Evolutionary conservation across 441 rosid genomes (phyloP), one percentile per base, ranked within the genome.

Genomic region (Populus hybrid): DNA sequence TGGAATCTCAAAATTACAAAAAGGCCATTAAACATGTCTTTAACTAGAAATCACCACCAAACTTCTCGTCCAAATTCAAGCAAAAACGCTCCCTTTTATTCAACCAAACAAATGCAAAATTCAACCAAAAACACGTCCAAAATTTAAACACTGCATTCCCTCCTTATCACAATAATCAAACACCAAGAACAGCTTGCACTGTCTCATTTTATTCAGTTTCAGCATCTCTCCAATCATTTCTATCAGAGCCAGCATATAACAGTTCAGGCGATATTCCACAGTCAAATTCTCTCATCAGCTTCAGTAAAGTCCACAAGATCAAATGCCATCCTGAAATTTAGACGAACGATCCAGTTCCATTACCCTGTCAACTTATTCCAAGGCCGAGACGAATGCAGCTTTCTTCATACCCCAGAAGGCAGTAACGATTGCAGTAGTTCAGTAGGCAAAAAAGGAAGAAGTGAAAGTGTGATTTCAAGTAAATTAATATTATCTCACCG

Each of bases 321-420:
- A 81, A 77, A 86, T 71, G 78, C 80, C 69, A 81, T 81, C 86
- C 70, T 66, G 79, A 30, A 82, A 77, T 34, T 84, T 87, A 77
- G 87, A 84, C 18, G 78, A 69, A 79, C 79, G 78, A 76, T 86
- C 89, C 73, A 77, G 69, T 75, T 85, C 90, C 64, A 82, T 66
- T 42, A 89, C 93, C 84, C 79, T 88, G 81, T 94, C 94, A 83
- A 94, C 90, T 87, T 0, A 32, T 32, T 93, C 93, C 64, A 34
- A 34, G 36, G 8, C 36, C 8, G 36, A 34, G 8, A 34, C 7
- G 36, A 34, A 34, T 34, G 69, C 53, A 71, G 74, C 59, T 34
- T 30, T 73, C 36, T 79, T 24, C 79, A 71, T 88, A 95, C 99
- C 97, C 93, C 97, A 10, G 99, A 95, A 88, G 93, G 95, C 89